Evolutionary conservation across 1,284 basidiomycete genomes (phyloP).

Genomic region (Ustilago nuda): DNA sequence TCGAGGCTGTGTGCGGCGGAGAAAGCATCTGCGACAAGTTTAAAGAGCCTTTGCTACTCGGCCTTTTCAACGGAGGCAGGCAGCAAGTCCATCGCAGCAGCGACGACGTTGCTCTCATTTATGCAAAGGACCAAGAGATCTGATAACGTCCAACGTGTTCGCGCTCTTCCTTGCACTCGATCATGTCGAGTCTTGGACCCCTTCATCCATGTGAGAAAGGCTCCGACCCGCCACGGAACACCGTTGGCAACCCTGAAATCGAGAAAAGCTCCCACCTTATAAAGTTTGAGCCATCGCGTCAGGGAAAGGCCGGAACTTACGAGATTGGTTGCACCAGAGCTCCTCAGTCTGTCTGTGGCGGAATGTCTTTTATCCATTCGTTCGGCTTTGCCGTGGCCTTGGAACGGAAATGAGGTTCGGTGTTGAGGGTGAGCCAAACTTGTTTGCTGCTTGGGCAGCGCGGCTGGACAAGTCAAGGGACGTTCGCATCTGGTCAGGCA

Average conservation of each 20-base stretch:
- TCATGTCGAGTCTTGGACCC: no score
- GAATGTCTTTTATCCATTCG: not conserved
- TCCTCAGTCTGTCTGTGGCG: not conserved
- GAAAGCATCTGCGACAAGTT: not conserved
- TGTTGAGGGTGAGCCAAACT: not conserved
- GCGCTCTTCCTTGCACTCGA: no score
- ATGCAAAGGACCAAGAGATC: not conserved
- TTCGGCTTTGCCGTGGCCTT: not conserved
- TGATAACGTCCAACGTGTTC: not conserved
- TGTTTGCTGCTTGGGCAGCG: not conserved
- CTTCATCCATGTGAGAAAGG: no score
- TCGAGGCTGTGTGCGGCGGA: slow-evolving; percentile 21
- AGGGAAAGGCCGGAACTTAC: not conserved
- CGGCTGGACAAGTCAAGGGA: not conserved
- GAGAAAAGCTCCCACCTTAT: not conserved
- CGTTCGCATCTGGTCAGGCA: slow-evolving; percentile 2
- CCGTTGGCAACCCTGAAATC: not conserved
- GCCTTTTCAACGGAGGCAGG: not conserved
- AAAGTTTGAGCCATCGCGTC: not conserved
- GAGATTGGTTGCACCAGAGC: no score
- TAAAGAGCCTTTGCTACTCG: not conserved
- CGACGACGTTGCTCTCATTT: not conserved
- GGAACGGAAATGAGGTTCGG: not conserved
- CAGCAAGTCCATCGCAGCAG: not conserved
- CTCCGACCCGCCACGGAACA: not conserved